Evolutionary conservation across 1,139 yeast species (phyloP), one percentile per base, ranked within the genome.

Genomic region (Debaryomycetaceae sp.): DNA sequence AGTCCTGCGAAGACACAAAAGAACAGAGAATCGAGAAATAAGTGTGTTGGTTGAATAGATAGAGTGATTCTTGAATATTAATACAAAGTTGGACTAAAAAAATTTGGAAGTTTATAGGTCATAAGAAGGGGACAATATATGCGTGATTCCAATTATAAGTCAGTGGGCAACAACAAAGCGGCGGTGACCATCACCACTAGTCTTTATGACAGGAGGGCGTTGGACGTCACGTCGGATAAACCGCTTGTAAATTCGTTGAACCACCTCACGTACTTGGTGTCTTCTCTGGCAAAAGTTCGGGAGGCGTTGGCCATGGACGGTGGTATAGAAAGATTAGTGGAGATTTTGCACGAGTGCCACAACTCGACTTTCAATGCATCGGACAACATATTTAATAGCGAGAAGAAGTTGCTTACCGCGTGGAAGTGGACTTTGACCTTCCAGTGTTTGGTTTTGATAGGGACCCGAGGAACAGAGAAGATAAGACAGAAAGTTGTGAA

Each of bases 391-490:
- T 75, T 76, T 43, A 69, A 68, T 47, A 63, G 68, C 41, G 81
- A 76, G 46, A 68, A 68, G 50, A 78, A 77, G 49, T 75, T 85
- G 23, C 68, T 87, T 46, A 76, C 83, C 14, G 93, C 96, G 0
- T 91, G 97, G 97, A 93, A 91, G 66, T 93, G 99, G 99, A 88
- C 96, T 6, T 70, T 93, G 48, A 89, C 97, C 0, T 83, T 93
- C 59, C 98, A 93, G 66, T 90, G 97, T 59, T 69, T 93, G 48
- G 96, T 91, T 1, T 76, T 90, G 49, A 81, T 93, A 24, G 97
- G 97, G 13, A 91, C 97, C 1, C 75, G 98, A 54, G 99, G 99
- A 30, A 83, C 95, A 1, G 97, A 91, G 63, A 72, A 74, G 45
- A 87, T 90, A 42, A 75, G 99, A 41, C 83, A 85, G 54, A 82